Conservation (phyloP, 2,329 filamentous ascomycete genomes). For the Orbilia blumenaviensis region DNA sequence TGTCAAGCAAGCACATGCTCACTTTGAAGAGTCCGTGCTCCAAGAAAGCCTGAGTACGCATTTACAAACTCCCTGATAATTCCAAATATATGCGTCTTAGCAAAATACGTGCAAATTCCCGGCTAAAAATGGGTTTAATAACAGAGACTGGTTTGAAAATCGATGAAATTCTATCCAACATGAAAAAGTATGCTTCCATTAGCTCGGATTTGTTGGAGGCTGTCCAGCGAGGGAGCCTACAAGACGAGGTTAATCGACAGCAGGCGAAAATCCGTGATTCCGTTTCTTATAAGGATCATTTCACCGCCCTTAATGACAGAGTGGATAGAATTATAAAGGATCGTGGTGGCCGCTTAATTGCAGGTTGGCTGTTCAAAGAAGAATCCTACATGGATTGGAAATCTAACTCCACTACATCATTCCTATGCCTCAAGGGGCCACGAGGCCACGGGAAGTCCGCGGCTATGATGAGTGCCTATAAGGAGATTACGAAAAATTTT, state of each 20-base stretch:
- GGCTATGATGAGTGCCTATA: slow-evolving; percentile 16
- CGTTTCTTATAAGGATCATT: slow-evolving; percentile 21
- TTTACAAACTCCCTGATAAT: too few species aligned
- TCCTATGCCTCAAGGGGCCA: slow-evolving; percentile 21
- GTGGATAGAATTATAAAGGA: slow-evolving; percentile 27
- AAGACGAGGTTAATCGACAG: slow-evolving; percentile 22
- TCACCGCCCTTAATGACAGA: slow-evolving; percentile 13
- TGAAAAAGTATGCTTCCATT: slow-evolving; percentile 32
- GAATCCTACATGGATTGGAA: slow-evolving; percentile 24
- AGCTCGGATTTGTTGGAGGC: slow-evolving; percentile 16
- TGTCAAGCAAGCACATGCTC: slow-evolving; percentile 19
- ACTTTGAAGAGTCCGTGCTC: slow-evolving; percentile 38
- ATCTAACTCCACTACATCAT: background rate
- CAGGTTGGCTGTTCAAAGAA: slow-evolving; percentile 31
- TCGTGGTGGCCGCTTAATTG: background rate
- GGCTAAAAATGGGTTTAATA: too few species aligned
- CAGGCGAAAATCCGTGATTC: slow-evolving; percentile 11
- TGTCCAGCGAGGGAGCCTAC: background rate
- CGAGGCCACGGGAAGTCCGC: slow-evolving; percentile 38
- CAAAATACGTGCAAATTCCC: too few species aligned
- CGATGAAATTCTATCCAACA: slow-evolving; percentile 12
- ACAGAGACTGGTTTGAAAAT: slow-evolving; percentile 33
- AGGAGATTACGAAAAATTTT: too few species aligned
- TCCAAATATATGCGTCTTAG: too few species aligned
- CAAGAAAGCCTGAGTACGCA: slow-evolving; percentile 39